phyloP scores from a whole-genome alignment of 202 grass and related monocot genomes.

The Zizania palustris region DNA sequence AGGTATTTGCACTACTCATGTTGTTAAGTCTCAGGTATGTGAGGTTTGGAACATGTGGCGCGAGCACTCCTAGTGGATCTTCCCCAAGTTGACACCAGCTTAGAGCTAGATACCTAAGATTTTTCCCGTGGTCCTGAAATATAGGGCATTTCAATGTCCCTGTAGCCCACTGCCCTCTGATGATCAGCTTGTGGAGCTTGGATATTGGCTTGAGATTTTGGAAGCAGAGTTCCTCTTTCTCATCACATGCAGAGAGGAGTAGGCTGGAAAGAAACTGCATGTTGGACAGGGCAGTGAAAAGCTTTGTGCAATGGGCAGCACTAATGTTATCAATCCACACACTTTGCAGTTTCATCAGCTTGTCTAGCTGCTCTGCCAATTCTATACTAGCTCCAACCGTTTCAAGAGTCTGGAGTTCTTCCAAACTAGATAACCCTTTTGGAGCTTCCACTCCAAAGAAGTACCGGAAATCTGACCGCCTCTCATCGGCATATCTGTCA shows the following conservation, averaged over 20 bases:
- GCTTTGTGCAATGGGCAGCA: constrained; percentile 16
- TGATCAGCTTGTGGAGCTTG: not conserved
- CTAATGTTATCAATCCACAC: not conserved
- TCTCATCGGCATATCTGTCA: not conserved
- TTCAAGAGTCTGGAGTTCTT: constrained; percentile 46
- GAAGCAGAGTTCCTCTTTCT: constrained; percentile 39
- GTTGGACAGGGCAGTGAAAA: constrained; percentile 41
- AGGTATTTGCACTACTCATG: not conserved
- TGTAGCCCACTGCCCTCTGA: too few relatives aligned
- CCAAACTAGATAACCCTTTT: constrained; percentile 30
- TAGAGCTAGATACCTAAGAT: constrained; percentile 32
- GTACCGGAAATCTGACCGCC: not conserved
- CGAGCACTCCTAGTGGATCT: constrained; percentile 43
- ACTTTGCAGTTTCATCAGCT: constrained; percentile 37
- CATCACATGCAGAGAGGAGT: too few relatives aligned
- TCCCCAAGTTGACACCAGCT: constrained; percentile 38
- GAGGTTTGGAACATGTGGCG: constrained; percentile 31
- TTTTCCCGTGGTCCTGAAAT: constrained; percentile 15
- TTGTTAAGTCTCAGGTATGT: constrained; percentile 28
- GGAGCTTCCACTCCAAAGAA: constrained; percentile 27
- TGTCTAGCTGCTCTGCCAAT: constrained; percentile 12
- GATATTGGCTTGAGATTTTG: not conserved
- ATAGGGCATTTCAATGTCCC: constrained; percentile 32
- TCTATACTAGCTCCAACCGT: constrained; percentile 28
- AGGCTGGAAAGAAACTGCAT: not conserved